phyloP scores from a whole-genome alignment of 176 grass and related monocot genomes.

The Stipa capillata region DNA sequence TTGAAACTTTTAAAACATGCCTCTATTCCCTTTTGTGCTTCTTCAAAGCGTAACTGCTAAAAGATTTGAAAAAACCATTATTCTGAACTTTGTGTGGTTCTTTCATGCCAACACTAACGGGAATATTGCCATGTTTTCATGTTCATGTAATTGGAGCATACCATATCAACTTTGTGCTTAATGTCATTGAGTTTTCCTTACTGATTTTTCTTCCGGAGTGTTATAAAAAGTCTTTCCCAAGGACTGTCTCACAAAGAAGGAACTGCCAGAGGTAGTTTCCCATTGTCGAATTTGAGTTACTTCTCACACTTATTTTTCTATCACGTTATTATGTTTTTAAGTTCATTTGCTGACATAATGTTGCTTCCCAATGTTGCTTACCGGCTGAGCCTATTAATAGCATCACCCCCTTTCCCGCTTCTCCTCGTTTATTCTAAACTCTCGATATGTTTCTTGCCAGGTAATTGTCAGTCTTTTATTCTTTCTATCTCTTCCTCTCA shows the following conservation, averaged over 20 bases:
- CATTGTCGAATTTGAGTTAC: background rate
- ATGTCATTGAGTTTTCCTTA: too few relatives aligned
- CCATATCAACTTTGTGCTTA: too few relatives aligned
- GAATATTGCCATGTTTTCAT: too few relatives aligned
- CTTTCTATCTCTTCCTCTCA: background rate
- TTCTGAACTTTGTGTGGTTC: background rate
- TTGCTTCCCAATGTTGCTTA: slow-evolving; percentile 53
- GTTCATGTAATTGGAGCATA: too few relatives aligned
- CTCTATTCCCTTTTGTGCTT: background rate
- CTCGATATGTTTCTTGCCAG: slow-evolving; percentile 68
- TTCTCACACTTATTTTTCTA: background rate
- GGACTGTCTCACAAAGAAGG: slow-evolving; percentile 31
- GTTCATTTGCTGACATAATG: background rate
- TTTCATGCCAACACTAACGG: background rate
- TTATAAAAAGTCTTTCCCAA: slow-evolving; percentile 41
- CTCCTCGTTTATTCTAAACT: slow-evolving; percentile 71
- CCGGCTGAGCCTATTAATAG: slow-evolving; percentile 48
- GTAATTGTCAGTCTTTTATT: slow-evolving; percentile 12
- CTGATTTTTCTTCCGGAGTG: slow-evolving; percentile 23
- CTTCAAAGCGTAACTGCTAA: background rate
- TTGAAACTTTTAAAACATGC: background rate
- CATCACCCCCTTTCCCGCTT: slow-evolving; percentile 38
- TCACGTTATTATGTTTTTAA: background rate
- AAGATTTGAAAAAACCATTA: background rate
- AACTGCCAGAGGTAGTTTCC: slow-evolving; percentile 2